Evolutionary conservation across 2,329 filamentous ascomycete species (phyloP).

Genomic region (Lecanicillium sp.): DNA sequence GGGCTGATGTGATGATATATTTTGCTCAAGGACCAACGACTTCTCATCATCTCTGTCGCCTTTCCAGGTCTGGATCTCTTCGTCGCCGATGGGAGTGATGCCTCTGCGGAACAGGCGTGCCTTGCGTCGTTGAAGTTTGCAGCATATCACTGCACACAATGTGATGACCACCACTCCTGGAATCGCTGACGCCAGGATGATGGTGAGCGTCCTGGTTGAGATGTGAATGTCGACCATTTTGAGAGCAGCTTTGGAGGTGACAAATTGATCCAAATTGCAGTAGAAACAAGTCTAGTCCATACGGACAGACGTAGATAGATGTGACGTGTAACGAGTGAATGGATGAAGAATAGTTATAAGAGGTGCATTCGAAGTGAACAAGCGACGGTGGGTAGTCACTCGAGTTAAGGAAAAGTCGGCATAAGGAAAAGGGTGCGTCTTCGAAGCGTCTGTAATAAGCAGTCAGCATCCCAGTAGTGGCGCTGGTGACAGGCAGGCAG

Average conservation of each 20-base stretch:
- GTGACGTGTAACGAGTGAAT: neutral
- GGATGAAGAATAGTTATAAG: neutral
- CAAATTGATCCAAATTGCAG: neutral
- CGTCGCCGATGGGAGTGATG: conserved; percentile 57
- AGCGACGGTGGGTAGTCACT: neutral
- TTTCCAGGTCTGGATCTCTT: conserved; percentile 62
- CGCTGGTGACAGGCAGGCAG: no score
- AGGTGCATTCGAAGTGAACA: neutral
- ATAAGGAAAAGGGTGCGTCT: neutral
- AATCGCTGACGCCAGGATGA: conserved; percentile 47
- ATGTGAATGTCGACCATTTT: conserved; percentile 7
- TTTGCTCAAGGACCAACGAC: conserved; percentile 21
- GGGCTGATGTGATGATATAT: conserved; percentile 12
- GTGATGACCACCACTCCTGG: conserved; percentile 35
- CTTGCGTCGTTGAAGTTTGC: conserved; percentile 34
- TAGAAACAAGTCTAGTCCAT: no score
- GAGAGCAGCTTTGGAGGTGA: neutral
- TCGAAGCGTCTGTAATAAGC: conserved; percentile 2
- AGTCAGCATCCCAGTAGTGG: conserved; percentile 1
- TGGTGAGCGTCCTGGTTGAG: conserved; percentile 29
- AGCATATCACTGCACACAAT: conserved; percentile 31
- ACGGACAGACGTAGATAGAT: neutral
- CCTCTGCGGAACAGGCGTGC: conserved; percentile 45
- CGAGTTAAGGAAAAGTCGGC: neutral
- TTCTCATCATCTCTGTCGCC: conserved; percentile 30